Percentiles rank a stretch among this genome's conserved stretches.
Evolutionary conservation across 2,329 filamentous ascomycete genomes (phyloP).

Genomic region (Verticillium dahliae): DNA sequence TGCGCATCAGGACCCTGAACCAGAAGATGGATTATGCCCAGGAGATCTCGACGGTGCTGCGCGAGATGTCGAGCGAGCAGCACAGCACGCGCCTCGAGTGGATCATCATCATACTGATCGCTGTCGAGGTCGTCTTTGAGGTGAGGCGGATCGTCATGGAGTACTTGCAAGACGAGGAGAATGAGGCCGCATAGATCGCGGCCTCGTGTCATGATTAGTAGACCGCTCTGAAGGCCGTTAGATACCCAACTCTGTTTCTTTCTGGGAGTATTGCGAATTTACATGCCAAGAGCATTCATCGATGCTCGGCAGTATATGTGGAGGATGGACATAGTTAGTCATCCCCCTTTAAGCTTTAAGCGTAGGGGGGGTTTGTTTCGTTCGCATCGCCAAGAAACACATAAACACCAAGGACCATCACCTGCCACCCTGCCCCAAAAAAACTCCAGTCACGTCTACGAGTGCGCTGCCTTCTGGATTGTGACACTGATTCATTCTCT

Average conservation of each 20-base stretch:
- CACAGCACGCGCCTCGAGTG: slow-evolving; percentile 84
- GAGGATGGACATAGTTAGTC: too few relatives aligned
- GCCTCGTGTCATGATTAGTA: too few relatives aligned
- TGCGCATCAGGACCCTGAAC: slow-evolving; percentile 85
- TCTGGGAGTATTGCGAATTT: not conserved
- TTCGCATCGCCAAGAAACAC: too few relatives aligned
- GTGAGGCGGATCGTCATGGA: slow-evolving; percentile 68
- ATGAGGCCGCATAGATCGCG: slow-evolving; percentile 7
- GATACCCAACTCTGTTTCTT: slow-evolving; percentile 1
- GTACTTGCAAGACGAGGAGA: slow-evolving; percentile 30
- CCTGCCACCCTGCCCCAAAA: too few relatives aligned
- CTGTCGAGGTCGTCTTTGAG: slow-evolving; percentile 87
- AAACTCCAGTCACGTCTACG: too few relatives aligned
- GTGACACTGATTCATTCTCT: too few relatives aligned
- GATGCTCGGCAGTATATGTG: too few relatives aligned
- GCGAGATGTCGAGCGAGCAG: slow-evolving; percentile 84
- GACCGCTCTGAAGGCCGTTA: not conserved
- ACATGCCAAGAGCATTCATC: too few relatives aligned
- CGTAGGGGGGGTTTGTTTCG: too few relatives aligned
- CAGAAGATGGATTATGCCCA: slow-evolving; percentile 98
- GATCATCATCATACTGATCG: slow-evolving; percentile 92
- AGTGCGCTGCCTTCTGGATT: too few relatives aligned
- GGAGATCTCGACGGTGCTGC: slow-evolving; percentile 83
- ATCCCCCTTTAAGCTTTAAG: too few relatives aligned
- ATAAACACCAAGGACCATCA: too few relatives aligned